Base-by-base conservation (phyloP, 2,329 filamentous ascomycete genomes). In the Huntiella abstrusa region DNA sequence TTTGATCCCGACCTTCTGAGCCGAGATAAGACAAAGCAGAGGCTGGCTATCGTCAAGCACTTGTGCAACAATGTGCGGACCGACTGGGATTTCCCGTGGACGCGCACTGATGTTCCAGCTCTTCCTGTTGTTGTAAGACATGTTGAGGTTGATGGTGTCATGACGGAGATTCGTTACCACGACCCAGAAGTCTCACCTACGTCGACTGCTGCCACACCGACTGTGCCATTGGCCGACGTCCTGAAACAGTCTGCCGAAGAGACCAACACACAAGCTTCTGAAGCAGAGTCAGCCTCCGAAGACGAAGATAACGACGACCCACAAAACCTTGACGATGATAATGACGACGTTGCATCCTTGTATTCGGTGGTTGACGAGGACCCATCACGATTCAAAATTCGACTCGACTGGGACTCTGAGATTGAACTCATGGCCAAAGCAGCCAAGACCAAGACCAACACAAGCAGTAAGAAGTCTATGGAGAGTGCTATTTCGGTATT, bases 11-110 rank as follows among this genome's bases (percentile, higher is more conserved):
- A 79, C 55, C 64, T 80, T 4, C 59, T 75, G 43, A 77, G 71
- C 56, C 70, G 65, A 54, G 75, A 80, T 56, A 78, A 77, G 57
- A 51, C 59, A 19, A 75, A 70, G 60, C 72, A 77, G 53, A 79
- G 78, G 55, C 71, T 75, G 36, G 75, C 75, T 10, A 69, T 80
- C 33, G 71, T 64, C 54, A 68, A 63, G 43, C 71, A 70, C 52
- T 60, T 80, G 1, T 59, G 62, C 2, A 64, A 67, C 16, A 72
- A 68, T 52, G 62, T 80, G 36, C 69, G 66, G 51, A 67, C 65
- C 51, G 74, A 78, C 54, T 80, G 75, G 76, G 60, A 63, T 0
- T 80, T 76, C 54, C 53, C 61, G 33, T 78, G 74, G 74, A 69
- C 71, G 1, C 63, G 60, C n/a, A 50, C 48, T 12, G 48, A 50